Evolutionary conservation across 441 rosid species (phyloP).

Genomic region (Theobroma grandiflorum): DNA sequence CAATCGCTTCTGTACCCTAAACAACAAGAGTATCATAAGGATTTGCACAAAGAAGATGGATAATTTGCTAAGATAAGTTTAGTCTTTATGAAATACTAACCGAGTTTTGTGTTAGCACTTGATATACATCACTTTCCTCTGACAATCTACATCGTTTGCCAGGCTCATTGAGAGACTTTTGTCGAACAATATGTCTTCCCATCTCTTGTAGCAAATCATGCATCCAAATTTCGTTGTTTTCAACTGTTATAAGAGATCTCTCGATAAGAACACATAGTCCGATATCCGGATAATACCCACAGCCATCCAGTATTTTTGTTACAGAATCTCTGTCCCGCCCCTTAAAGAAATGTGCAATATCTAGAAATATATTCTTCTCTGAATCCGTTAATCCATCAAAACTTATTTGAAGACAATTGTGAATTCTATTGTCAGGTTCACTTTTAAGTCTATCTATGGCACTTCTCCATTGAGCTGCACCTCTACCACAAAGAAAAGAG

Average conservation of each 20-base stretch:
- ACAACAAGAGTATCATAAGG: too few species aligned
- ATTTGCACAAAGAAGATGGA: too few species aligned
- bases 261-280: conserved; percentile 45
- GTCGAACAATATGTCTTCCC: conserved; percentile 56
- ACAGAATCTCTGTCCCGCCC: conserved; percentile 44
- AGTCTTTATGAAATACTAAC: background rate
- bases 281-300: conserved; percentile 44
- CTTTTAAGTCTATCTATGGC: conserved; percentile 46
- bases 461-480: conserved; percentile 45
- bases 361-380: conserved; percentile 58
- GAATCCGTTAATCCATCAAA: conserved; percentile 49
- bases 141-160: conserved; percentile 59
- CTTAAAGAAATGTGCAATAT: conserved; percentile 63
- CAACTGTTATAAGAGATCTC: conserved; percentile 55
- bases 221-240: conserved; percentile 50
- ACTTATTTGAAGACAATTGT: conserved; percentile 47
- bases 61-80: too few species aligned
- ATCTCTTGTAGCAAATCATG: conserved; percentile 70
- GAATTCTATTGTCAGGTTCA: conserved; percentile 43
- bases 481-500: conserved; percentile 53
- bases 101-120: conserved; percentile 46
- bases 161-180: conserved; percentile 34
- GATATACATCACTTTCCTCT: conserved; percentile 50
- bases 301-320: conserved; percentile 50
- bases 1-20: too few species aligned